Conservation (phyloP, 1,139 yeast genomes). For the Zygoascus sp. region DNA sequence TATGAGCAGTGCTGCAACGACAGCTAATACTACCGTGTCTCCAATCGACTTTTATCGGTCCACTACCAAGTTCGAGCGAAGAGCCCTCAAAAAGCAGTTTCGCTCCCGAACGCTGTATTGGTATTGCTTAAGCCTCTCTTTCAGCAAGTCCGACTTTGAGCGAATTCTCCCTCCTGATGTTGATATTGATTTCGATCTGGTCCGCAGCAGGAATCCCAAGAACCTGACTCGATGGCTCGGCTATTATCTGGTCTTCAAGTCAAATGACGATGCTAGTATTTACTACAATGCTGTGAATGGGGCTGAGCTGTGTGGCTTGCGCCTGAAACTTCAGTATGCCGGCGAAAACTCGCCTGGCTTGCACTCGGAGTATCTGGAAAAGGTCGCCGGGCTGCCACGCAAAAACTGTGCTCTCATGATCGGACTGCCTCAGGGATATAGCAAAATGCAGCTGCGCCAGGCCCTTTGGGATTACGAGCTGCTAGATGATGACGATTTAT, state of each 20-base stretch:
- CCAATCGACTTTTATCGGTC: conserved; percentile 5
- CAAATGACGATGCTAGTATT: conserved; percentile 46
- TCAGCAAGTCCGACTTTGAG: conserved; percentile 32
- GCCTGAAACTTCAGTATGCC: conserved; percentile 44
- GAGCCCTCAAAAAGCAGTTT: neutral
- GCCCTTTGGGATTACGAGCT: conserved; percentile 44
- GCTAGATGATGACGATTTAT: conserved; percentile 32
- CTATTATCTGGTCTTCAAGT: conserved; percentile 51
- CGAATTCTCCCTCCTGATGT: conserved; percentile 30
- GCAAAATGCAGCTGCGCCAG: conserved; percentile 30
- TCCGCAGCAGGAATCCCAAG: conserved; percentile 48
- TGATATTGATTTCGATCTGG: conserved; percentile 29
- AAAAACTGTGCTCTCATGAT: conserved; percentile 35
- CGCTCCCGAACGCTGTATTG: conserved; percentile 33
- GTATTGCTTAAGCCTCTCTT: conserved; percentile 32
- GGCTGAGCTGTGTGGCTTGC: conserved; percentile 49
- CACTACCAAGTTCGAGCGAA: conserved; percentile 10
- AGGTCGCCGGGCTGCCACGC: conserved; percentile 29
- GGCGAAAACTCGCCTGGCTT: conserved; percentile 28
- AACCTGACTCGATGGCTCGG: conserved; percentile 44
- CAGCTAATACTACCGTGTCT: too few species aligned
- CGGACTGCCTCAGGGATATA: conserved; percentile 38
- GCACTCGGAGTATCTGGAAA: conserved; percentile 27
- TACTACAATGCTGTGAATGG: conserved; percentile 48
- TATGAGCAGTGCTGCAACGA: neutral